Conservation (phyloP, 371 early-diverging fungal species). For the Cokeromyces recurvatus region DNA sequence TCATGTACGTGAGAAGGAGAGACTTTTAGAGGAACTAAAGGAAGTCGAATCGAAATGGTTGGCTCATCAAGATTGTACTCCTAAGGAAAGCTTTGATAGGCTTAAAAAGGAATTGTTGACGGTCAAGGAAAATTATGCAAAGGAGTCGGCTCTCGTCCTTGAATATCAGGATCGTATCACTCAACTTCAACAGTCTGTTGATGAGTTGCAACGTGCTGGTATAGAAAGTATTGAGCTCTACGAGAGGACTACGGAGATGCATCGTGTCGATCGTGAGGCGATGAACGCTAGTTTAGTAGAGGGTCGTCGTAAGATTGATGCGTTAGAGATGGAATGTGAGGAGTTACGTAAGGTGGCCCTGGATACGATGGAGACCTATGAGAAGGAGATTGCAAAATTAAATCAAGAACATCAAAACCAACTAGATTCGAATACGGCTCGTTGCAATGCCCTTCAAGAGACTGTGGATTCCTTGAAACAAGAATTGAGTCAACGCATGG, state of each 20-base stretch:
- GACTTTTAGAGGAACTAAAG: conserved; percentile 31
- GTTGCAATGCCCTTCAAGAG: conserved; percentile 30
- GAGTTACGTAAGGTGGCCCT: conserved; percentile 18
- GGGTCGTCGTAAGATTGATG: conserved; percentile 29
- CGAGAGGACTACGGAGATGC: conserved; percentile 44
- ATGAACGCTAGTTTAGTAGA: conserved; percentile 37
- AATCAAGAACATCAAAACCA: conserved; percentile 24
- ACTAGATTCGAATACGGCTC: conserved; percentile 15
- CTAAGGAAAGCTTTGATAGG: conserved; percentile 30
- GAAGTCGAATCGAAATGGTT: conserved; percentile 34
- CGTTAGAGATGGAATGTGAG: conserved; percentile 15
- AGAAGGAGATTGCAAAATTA: conserved; percentile 28
- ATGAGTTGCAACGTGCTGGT: conserved; percentile 46
- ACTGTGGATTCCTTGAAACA: conserved; percentile 46
- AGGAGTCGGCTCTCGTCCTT: conserved; percentile 19
- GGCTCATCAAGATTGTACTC: conserved; percentile 34
- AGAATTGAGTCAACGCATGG: conserved; percentile 44
- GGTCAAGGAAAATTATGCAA: conserved; percentile 27
- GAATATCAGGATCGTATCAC: conserved; percentile 26
- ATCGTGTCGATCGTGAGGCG: conserved; percentile 47
- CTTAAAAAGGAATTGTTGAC: conserved; percentile 25
- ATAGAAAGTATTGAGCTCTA: conserved; percentile 55
- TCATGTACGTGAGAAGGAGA: conserved; percentile 36
- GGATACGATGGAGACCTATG: conserved; percentile 23
- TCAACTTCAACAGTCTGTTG: conserved; percentile 33